Conservation (phyloP, 1,284 basidiomycete species). For the Cryptococcus wingfieldii region DNA sequence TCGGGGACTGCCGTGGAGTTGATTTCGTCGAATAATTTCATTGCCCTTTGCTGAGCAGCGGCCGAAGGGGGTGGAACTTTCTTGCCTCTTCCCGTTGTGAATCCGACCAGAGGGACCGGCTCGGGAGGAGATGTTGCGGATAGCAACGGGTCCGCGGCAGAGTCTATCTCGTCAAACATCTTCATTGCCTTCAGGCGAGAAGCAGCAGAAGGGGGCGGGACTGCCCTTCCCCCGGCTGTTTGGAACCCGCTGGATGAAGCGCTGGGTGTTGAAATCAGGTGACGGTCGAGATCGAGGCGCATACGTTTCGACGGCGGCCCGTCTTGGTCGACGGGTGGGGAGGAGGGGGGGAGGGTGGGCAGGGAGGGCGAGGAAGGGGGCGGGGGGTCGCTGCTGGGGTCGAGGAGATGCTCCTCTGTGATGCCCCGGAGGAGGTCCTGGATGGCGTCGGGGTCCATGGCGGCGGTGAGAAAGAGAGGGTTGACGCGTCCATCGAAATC, state of each 20-base stretch:
- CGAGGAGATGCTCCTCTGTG: constrained; percentile 33
- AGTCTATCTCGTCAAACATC: constrained; percentile 3
- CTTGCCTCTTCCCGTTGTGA: constrained; percentile 29
- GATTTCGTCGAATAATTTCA: constrained; percentile 20
- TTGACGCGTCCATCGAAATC: neutral
- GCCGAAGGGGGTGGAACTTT: constrained; percentile 25
- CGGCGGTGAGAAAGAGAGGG: neutral
- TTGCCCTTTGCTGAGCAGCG: constrained; percentile 25
- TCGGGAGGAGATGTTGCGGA: neutral
- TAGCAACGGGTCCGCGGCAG: neutral
- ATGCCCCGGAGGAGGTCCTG: constrained; percentile 33
- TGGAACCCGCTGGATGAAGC: neutral
- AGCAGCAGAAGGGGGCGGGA: too few relatives aligned
- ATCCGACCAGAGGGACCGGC: constrained; percentile 17
- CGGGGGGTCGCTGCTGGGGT: too few relatives aligned
- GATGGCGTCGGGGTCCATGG: constrained; percentile 14
- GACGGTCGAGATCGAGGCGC: neutral
- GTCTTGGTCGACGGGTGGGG: neutral
- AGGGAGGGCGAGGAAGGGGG: too few relatives aligned
- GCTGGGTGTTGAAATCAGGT: neutral
- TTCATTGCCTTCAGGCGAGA: neutral
- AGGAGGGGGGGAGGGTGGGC: neutral
- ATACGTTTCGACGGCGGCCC: neutral
- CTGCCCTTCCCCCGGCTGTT: too few relatives aligned
- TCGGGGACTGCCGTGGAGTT: neutral